Evolutionary conservation across 306 rosid genomes (phyloP).

Genomic region (Sechiopsis laciniata): DNA sequence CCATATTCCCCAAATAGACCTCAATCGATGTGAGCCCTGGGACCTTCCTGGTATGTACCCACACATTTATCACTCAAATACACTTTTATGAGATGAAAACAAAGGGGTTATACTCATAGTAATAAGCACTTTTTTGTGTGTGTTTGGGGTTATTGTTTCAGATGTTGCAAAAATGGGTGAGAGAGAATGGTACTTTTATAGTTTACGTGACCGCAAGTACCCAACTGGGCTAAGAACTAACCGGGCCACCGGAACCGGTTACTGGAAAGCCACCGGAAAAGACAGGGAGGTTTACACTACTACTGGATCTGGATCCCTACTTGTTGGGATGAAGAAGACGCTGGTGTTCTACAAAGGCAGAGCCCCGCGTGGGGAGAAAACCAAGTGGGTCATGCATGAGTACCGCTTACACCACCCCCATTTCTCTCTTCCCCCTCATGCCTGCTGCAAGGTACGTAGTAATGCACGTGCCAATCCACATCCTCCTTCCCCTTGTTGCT

Average conservation of each 20-base stretch:
- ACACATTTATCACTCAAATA: too few relatives aligned
- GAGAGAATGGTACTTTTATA: slow-evolving; percentile 75
- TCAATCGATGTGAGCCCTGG: slow-evolving; percentile 77
- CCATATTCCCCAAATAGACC: slow-evolving; percentile 61
- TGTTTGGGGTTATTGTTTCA: neutral
- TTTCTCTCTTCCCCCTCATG: slow-evolving; percentile 43
- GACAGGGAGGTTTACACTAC: slow-evolving; percentile 54
- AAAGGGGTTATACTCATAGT: neutral
- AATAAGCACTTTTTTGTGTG: neutral
- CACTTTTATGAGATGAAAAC: neutral
- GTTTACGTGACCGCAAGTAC: slow-evolving; percentile 70
- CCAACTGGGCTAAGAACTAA: slow-evolving; percentile 74
- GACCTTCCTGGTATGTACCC: slow-evolving; percentile 58
- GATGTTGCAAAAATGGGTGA: slow-evolving; percentile 78
- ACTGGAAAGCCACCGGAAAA: slow-evolving; percentile 89
- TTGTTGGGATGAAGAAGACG: slow-evolving; percentile 87
- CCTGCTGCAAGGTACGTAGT: slow-evolving; percentile 35
- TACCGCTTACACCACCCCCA: slow-evolving; percentile 54
- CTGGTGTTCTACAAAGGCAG: slow-evolving; percentile 82
- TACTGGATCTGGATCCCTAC: slow-evolving; percentile 34
- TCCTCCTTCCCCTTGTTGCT: too few relatives aligned
- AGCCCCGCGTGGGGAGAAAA: slow-evolving; percentile 74
- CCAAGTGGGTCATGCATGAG: slow-evolving; percentile 94
- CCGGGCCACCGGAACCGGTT: slow-evolving; percentile 70
- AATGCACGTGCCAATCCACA: neutral